Evolutionary conservation across 2,329 filamentous ascomycete genomes (phyloP).

Genomic region (Pezicula neosporulosa): DNA sequence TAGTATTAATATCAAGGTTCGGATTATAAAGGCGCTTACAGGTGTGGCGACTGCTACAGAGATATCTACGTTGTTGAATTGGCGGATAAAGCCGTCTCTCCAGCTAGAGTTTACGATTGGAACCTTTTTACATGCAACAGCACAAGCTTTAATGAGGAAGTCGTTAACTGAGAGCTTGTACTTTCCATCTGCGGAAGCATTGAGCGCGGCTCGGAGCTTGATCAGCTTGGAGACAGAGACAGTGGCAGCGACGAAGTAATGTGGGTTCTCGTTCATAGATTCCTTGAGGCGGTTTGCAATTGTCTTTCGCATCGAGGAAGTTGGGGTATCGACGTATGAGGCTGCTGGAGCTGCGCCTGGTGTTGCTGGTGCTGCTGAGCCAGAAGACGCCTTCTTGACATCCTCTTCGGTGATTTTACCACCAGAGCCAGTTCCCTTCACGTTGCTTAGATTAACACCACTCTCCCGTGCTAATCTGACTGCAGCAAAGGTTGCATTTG

Average conservation of each 20-base stretch:
- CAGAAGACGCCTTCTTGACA: constrained; percentile 78
- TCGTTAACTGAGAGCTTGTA: constrained; percentile 99
- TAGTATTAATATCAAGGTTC: neutral
- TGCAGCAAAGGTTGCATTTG: constrained; percentile 67
- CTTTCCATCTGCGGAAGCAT: constrained; percentile 81
- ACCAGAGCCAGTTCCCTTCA: constrained; percentile 85
- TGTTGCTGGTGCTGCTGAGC: constrained; percentile 34
- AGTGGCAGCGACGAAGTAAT: constrained; percentile 92
- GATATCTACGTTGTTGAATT: constrained; percentile 91
- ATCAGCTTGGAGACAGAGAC: constrained; percentile 93
- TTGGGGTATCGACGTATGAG: constrained; percentile 78
- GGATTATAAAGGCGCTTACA: neutral
- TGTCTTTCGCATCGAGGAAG: constrained; percentile 94
- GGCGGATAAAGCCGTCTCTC: constrained; percentile 85
- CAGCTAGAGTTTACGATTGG: constrained; percentile 95
- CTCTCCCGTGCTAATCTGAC: constrained; percentile 83
- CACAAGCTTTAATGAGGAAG: constrained; percentile 96
- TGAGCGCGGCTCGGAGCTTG: constrained; percentile 92
- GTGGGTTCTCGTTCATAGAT: constrained; percentile 90
- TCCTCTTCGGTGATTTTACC: constrained; percentile 90
- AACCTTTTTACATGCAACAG: constrained; percentile 85
- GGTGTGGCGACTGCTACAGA: constrained; percentile 71
- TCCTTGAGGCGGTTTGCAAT: constrained; percentile 89
- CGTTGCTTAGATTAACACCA: constrained; percentile 68
- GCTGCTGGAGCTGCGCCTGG: constrained; percentile 53